phyloP scores from a whole-genome alignment of 768 basidiomycete species.

The Naganishia randhawae region DNA sequence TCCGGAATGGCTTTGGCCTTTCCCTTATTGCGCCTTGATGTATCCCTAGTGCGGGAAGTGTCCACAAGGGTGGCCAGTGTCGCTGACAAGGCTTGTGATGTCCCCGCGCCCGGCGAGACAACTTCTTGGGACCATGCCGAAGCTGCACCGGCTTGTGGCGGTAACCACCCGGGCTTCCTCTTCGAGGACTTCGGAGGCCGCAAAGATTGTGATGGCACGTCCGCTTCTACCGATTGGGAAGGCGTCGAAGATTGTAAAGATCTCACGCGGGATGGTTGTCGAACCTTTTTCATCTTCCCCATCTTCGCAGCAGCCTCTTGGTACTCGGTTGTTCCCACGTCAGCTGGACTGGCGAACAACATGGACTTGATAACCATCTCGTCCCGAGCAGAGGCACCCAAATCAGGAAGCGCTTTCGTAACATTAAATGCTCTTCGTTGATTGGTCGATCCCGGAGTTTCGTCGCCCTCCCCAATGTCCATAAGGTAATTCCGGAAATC shows the following conservation, averaged over 20 bases:
- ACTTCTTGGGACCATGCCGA: neutral
- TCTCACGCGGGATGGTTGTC: neutral
- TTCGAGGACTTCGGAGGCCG: neutral
- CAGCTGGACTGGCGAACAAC: slow-evolving; percentile 8
- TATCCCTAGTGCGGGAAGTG: neutral
- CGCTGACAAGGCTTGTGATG: too few relatives aligned
- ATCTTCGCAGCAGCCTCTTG: neutral
- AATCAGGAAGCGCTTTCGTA: slow-evolving; percentile 4
- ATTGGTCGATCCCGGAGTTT: neutral
- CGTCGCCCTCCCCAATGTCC: neutral
- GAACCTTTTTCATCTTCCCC: neutral
- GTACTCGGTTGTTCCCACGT: slow-evolving; percentile 10
- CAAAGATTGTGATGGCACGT: neutral
- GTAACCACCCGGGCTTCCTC: slow-evolving; percentile 12
- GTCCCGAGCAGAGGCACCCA: neutral
- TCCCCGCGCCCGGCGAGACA: neutral
- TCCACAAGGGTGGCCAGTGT: too few relatives aligned
- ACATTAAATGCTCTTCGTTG: slow-evolving; percentile 6
- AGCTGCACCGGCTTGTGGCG: slow-evolving; percentile 1
- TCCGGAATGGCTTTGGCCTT: slow-evolving; percentile 2
- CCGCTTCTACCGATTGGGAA: neutral
- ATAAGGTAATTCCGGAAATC: slow-evolving; percentile 12
- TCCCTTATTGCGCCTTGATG: neutral
- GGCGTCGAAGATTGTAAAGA: neutral
- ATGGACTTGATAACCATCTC: slow-evolving; percentile 14